Percentiles rank a stretch among this genome's conserved stretches.
phyloP scores from a whole-genome alignment of 2,329 filamentous ascomycete species.

The Paecilomyces dactylethromorphus region DNA sequence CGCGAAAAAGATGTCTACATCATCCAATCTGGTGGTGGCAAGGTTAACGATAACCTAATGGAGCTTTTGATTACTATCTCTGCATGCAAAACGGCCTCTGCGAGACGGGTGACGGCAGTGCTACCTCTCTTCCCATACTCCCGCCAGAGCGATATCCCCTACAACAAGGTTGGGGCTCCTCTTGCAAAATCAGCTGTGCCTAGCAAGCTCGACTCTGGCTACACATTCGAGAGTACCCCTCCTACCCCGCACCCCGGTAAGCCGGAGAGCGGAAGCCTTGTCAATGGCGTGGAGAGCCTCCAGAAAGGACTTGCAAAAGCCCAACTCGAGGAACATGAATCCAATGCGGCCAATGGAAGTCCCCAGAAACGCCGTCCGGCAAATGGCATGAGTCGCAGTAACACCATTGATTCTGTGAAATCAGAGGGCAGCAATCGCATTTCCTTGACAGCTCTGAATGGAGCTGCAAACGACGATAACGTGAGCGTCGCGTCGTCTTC shows the following conservation, averaged over 20 bases:
- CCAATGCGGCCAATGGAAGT: constrained; percentile 30
- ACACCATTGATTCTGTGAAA: constrained; percentile 31
- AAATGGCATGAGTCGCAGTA: constrained; percentile 34
- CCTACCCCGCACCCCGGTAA: constrained; percentile 71
- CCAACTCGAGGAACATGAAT: constrained; percentile 53
- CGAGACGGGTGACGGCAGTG: constrained; percentile 86
- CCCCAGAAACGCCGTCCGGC: constrained; percentile 35
- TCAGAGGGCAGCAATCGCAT: constrained; percentile 18
- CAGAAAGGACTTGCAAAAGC: constrained; percentile 68
- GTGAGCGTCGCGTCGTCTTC: constrained; percentile 49
- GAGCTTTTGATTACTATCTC: constrained; percentile 97
- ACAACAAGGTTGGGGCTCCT: constrained; percentile 90
- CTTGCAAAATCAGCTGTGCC: constrained; percentile 60
- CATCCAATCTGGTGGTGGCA: constrained; percentile 86
- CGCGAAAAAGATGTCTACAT: constrained; percentile 99
- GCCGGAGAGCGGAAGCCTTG: constrained; percentile 58
- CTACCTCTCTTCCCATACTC: constrained; percentile 96
- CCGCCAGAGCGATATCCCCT: constrained; percentile 89
- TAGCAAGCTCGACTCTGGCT: constrained; percentile 32
- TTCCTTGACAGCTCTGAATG: constrained; percentile 23
- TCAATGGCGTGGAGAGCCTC: constrained; percentile 62
- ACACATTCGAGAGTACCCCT: constrained; percentile 88
- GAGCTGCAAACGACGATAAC: constrained; percentile 60
- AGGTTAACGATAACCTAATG: constrained; percentile 93
- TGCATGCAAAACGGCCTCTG: constrained; percentile 93